phyloP scores from a whole-genome alignment of 2,329 filamentous ascomycete species.

The Pestalotiopsis sp. region DNA sequence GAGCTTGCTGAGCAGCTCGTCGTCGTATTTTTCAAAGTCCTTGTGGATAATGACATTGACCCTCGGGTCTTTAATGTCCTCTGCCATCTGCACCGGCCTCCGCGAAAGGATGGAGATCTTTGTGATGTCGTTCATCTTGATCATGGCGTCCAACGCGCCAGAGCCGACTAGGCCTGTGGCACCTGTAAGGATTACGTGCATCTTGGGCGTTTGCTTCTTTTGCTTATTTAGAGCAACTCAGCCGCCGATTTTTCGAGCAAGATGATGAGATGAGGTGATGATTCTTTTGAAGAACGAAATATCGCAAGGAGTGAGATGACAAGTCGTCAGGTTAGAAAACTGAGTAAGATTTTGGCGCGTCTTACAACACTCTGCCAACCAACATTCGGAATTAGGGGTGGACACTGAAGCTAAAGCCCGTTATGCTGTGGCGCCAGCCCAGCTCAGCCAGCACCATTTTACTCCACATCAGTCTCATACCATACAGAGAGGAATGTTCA shows the following conservation, averaged over 20 bases:
- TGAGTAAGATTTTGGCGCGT: neutral
- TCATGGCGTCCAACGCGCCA: conserved; percentile 62
- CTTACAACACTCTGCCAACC: neutral
- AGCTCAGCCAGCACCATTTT: conserved; percentile 29
- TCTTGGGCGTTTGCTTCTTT: conserved; percentile 27
- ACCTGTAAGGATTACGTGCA: conserved; percentile 71
- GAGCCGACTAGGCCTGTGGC: conserved; percentile 69
- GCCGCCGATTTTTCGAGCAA: neutral
- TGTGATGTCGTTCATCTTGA: conserved; percentile 56
- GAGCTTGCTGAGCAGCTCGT: conserved; percentile 59
- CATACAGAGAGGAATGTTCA: too few species aligned
- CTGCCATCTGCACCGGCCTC: conserved; percentile 64
- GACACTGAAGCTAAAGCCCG: neutral
- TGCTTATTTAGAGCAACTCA: neutral
- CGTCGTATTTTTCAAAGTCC: conserved; percentile 65
- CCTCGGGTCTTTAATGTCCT: conserved; percentile 58
- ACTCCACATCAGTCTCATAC: too few species aligned
- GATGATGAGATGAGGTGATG: neutral
- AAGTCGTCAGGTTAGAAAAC: neutral
- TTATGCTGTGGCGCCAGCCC: neutral
- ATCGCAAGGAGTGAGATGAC: neutral
- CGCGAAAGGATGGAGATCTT: conserved; percentile 61
- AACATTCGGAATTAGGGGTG: neutral
- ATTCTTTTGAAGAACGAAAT: neutral
- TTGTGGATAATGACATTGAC: conserved; percentile 68